A percentile compares a stretch with the other conserved stretches of the same genome.
Evolutionary conservation across 225 moss, liverwort and hornwort species (phyloP).

Genomic region (Bryoerythrophyllum caledonicum): DNA sequence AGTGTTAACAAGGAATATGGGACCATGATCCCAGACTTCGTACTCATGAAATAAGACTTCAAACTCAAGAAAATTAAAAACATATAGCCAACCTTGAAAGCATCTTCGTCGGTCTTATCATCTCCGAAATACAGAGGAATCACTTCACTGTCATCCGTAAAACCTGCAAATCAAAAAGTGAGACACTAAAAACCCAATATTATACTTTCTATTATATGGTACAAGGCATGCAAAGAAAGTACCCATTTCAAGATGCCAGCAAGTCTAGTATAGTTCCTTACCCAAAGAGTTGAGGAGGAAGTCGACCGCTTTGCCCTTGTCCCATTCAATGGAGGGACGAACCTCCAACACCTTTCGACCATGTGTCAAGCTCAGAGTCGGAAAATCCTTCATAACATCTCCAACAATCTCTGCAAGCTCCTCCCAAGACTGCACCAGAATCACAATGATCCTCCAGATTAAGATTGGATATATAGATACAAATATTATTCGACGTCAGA

Average conservation of each 20-base stretch:
- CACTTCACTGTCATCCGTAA: conserved; percentile 65
- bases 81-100: conserved; percentile 63
- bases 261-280: conserved; percentile 28
- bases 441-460: conserved; percentile 16
- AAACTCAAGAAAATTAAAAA: not conserved
- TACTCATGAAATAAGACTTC: not conserved
- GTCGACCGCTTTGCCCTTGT: conserved; percentile 96
- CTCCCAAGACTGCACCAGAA: conserved; percentile 53
- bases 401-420: conserved; percentile 79
- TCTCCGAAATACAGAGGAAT: conserved; percentile 94
- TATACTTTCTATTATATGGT: not conserved
- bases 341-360: conserved; percentile 89
- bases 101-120: conserved; percentile 96
- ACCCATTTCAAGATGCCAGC: not conserved
- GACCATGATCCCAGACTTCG: not conserved
- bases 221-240: not conserved
- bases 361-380: conserved; percentile 75
- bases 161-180: conserved; percentile 45
- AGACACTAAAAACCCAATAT: not conserved
- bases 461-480: not conserved
- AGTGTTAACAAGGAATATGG: conserved; percentile 14
- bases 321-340: conserved; percentile 93
- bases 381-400: conserved; percentile 67
- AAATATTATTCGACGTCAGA: not conserved
- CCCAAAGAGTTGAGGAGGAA: conserved; percentile 88